phyloP scores from a whole-genome alignment of 23 red algal genomes.

The Pyropia haitanensis region DNA sequence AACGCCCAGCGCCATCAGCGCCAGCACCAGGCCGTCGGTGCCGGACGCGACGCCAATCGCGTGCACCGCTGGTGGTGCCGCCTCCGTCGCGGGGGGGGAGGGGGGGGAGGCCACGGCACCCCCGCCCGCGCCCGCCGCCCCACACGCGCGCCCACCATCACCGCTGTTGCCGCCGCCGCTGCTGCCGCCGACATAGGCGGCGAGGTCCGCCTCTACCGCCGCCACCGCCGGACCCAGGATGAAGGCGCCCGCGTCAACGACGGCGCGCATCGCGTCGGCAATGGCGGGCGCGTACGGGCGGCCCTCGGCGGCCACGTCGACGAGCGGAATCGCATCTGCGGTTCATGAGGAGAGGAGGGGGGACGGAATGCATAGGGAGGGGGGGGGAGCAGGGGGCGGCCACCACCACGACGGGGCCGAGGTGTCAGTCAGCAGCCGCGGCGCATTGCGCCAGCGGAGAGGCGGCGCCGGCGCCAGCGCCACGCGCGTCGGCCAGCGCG shows the following conservation, averaged over 20 bases:
- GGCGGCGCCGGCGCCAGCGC: no score
- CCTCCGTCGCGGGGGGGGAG: no score
- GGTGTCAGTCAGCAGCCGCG: no score
- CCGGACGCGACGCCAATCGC: slow-evolving; percentile 47
- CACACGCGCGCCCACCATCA: no score
- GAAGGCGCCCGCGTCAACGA: slow-evolving; percentile 41
- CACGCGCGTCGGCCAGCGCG: no score
- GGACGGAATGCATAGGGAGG: no score
- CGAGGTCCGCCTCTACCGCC: slow-evolving; percentile 20
- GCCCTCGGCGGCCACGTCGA: slow-evolving; percentile 38
- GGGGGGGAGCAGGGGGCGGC: no score
- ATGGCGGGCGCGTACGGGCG: slow-evolving; percentile 15
- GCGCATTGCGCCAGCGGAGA: no score
- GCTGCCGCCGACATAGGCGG: slow-evolving; percentile 1
- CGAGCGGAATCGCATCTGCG: slow-evolving; percentile 22
- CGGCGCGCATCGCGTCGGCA: slow-evolving; percentile 14
- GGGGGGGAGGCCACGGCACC: no score
- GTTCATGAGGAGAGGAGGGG: no score
- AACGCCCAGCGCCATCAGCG: slow-evolving; percentile 39
- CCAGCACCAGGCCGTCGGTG: slow-evolving; percentile 48
- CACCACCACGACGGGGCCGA: no score
- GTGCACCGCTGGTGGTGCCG: slow-evolving; percentile 17
- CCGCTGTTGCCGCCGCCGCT: no score
- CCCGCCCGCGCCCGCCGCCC: not conserved
- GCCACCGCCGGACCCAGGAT: slow-evolving; percentile 52